These are phyloP conservation scores for Nothophoma quercina DNA, from an alignment of 2,329 filamentous ascomycete genomes.

Conservation along the genomic window DNA sequence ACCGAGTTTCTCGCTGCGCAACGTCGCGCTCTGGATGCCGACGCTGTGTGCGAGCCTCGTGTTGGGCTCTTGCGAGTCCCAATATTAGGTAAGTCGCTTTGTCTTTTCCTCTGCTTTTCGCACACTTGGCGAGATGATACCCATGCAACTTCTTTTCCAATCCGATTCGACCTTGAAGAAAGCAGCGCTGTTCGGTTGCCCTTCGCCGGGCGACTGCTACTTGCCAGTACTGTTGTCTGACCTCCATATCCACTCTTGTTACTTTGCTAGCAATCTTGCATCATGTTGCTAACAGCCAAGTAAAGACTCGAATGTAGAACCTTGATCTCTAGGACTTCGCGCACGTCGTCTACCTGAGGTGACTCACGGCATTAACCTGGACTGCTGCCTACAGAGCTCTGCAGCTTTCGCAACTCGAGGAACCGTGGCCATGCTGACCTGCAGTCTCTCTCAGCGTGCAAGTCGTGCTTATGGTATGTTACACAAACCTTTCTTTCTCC, in stretches of 20 bases:
- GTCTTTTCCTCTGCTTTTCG: slow-evolving; percentile 20
- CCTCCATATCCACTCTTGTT: slow-evolving; percentile 28
- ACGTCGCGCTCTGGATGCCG: slow-evolving; percentile 10
- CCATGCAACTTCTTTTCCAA: slow-evolving; percentile 83
- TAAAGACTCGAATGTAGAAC: background rate
- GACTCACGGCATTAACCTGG: background rate
- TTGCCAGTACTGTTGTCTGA: slow-evolving; percentile 92
- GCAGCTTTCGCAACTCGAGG: no score
- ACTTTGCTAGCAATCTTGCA: background rate
- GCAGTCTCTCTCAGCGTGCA: background rate
- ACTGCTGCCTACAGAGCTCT: background rate
- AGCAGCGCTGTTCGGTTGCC: slow-evolving; percentile 69
- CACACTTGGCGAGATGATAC: slow-evolving; percentile 73
- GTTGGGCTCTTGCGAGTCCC: slow-evolving; percentile 3
- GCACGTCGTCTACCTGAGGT: background rate
- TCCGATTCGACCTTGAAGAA: slow-evolving; percentile 89
- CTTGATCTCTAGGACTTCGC: background rate
- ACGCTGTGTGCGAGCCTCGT: background rate
- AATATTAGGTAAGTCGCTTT: slow-evolving; percentile 26
- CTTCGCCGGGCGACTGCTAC: slow-evolving; percentile 76
- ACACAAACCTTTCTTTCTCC: slow-evolving; percentile 19
- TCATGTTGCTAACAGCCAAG: slow-evolving; percentile 2
- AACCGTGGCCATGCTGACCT: background rate
- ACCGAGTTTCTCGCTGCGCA: slow-evolving; percentile 7
- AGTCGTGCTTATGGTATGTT: slow-evolving; percentile 7